Evolutionary conservation across 1,139 yeast genomes (phyloP), one percentile per base, ranked within the genome.

Genomic region (Yamadazyma atlantica): DNA sequence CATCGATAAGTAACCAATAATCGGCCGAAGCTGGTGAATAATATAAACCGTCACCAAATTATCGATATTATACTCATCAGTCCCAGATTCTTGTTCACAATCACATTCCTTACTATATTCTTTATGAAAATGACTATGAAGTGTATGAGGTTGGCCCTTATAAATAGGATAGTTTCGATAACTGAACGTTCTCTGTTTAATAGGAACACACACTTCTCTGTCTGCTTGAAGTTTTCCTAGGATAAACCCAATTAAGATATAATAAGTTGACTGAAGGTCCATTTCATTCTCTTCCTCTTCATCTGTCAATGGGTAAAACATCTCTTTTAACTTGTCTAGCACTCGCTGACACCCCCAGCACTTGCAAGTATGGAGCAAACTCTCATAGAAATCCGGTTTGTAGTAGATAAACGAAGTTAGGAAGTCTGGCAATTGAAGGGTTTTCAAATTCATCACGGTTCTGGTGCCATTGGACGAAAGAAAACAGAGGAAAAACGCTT

Each of bases 381-480:
- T 60, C 43, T 60, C 60, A 48, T 55, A 62, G 39, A 67, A 67
- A 39, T 62, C 62, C 3, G 70, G 70, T 41, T 66, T 61, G 42
- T 67, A 67, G 46, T 65, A 67, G 24, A 67, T 53, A 45, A 66
- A 67, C 3, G 69, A 62, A 1, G 71, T 66, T 34, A 67, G 52
- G 40, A 67, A 66, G 43, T 67, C 73, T 2, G 68, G 66, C 16
- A 66, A 43, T 40, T 63, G 66, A 26, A 66, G 46, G 2, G 62
- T 55, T 29, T 48, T 54, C 28, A 67, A 46, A 29, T 52, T 57
- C n/a, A 29, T 33, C 7, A 48, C 40, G 12, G 51, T 35, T 18
- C 33, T 31, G 25, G 38, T 40, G 3, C 45, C 39, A 14, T 43
- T 41, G 5, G 47, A 36, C 0, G 57, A 40, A 34, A 60, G 53